Evolutionary conservation across 805 yeast species (phyloP).

Genomic region (Barnettozyma wickerhamii): DNA sequence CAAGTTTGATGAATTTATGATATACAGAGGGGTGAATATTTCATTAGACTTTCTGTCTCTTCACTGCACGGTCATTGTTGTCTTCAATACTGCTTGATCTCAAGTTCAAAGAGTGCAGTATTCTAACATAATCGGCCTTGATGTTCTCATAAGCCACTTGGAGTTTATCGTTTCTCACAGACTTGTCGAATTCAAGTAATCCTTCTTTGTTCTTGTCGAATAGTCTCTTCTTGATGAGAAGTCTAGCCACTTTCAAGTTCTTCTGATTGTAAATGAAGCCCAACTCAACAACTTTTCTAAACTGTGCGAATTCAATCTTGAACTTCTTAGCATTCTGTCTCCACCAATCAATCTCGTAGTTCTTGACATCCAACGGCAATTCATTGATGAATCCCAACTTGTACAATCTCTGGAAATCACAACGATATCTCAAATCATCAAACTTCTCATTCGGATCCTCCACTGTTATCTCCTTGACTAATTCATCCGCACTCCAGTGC

Average conservation of each 20-base stretch:
- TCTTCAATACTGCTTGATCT: constrained; percentile 8
- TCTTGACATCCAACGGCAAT: constrained; percentile 24
- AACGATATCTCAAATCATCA: constrained; percentile 84
- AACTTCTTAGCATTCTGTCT: constrained; percentile 31
- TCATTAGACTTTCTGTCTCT: constrained; percentile 15
- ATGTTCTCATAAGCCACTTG: constrained; percentile 70
- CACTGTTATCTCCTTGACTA: constrained; percentile 70
- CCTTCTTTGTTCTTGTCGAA: constrained; percentile 80
- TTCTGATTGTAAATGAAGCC: constrained; percentile 39
- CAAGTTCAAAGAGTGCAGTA: constrained; percentile 28
- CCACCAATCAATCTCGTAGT: constrained; percentile 34
- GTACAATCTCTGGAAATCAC: constrained; percentile 57
- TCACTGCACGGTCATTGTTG: constrained; percentile 9
- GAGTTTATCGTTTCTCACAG: constrained; percentile 62
- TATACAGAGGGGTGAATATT: too few species aligned
- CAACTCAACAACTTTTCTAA: constrained; percentile 76
- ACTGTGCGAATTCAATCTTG: constrained; percentile 76
- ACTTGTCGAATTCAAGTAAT: constrained; percentile 56
- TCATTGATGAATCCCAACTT: constrained; percentile 29
- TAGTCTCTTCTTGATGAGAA: constrained; percentile 69
- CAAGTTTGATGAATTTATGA: too few species aligned
- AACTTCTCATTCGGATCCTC: constrained; percentile 94
- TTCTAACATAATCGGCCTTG: constrained; percentile 65
- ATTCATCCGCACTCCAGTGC: constrained; percentile 48
- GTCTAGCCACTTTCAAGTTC: constrained; percentile 35